phyloP scores from a whole-genome alignment of 192 early-diverging fungal genomes.

The Martensiomyces pterosporus region DNA sequence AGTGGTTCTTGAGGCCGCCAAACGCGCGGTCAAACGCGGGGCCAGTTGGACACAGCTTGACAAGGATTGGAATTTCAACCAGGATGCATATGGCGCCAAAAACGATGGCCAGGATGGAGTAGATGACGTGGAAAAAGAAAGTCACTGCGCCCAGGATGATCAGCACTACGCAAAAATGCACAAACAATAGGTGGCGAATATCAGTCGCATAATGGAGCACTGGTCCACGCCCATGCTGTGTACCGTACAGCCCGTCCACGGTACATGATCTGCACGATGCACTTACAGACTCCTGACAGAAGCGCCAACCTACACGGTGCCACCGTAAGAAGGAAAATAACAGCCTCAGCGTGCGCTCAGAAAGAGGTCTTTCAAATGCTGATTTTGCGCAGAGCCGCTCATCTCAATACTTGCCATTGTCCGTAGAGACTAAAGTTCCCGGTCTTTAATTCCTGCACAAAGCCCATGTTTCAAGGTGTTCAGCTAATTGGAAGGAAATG shows the following conservation, averaged over 20 bases:
- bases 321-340: background rate
- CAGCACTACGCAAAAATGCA: constrained; percentile 11
- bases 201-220: too few species aligned
- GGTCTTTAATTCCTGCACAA: constrained; percentile 41
- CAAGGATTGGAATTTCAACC: constrained; percentile 34
- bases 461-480: constrained; percentile 26
- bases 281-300: constrained; percentile 35
- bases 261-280: too few species aligned
- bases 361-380: too few species aligned
- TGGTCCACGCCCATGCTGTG: too few species aligned
- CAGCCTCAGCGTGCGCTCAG: background rate
- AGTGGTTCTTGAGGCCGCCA: constrained; percentile 43
- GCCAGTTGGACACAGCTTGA: constrained; percentile 41
- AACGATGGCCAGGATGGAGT: constrained; percentile 49
- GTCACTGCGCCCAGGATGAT: constrained; percentile 49
- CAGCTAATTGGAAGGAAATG: background rate
- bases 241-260: too few species aligned
- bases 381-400: too few species aligned
- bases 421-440: constrained; percentile 48
- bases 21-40: constrained; percentile 34
- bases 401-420: constrained; percentile 9
- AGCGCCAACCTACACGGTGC: constrained; percentile 29
- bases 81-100: constrained; percentile 46
- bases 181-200: too few species aligned
- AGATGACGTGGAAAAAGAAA: constrained; percentile 35